Evolutionary conservation across 306 rosid species (phyloP), one percentile per base, ranked within the genome.

Genomic region (Castanea sativa): DNA sequence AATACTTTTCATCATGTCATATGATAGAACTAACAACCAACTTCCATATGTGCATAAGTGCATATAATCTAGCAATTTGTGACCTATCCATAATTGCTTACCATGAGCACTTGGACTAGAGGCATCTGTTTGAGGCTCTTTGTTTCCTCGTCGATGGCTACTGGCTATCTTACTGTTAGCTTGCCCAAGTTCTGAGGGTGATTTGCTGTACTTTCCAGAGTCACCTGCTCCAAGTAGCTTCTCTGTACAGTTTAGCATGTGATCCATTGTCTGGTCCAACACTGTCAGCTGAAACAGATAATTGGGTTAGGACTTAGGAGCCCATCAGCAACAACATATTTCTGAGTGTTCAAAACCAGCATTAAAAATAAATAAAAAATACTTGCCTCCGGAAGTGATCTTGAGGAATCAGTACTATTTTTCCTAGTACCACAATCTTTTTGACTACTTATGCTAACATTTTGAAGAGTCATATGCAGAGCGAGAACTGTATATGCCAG

Each of bases 401-500:
- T 41, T 51, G 91, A 85, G 83, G 93, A 90, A 57, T 85, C 85
- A 68, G 56, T 73, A 53, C 63, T 45, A 32, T 56, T 71, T 27
- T 78, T 88, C 83, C 81, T 86, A 79, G 72, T 43, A 77, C 80
- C 81, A 32, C 79, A 20, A 27, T 29, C 82, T 45, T 83, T 79
- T 52, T 43, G 38, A 64, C 79, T 77, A 69, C 53, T 78, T 79
- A 69, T 43, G 74, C 84, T 79, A 78, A 79, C 78, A 83, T 87
- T 86, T 65, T 90, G 88, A 75, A 89, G 82, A 56, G 91, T 79
- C 84, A 85, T 80, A 85, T 92, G 97, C 83, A 86, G 81, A 68
- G 89, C 93, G 79, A 95, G 94, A 81, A 85, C 76, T 73, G 86
- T 77, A 78, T 91, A 92, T 78, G 98, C 97, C 86, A 89, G 79